Evolutionary conservation across 192 early-diverging fungal genomes (phyloP).

Genomic region (Neocallimastix lanati): DNA sequence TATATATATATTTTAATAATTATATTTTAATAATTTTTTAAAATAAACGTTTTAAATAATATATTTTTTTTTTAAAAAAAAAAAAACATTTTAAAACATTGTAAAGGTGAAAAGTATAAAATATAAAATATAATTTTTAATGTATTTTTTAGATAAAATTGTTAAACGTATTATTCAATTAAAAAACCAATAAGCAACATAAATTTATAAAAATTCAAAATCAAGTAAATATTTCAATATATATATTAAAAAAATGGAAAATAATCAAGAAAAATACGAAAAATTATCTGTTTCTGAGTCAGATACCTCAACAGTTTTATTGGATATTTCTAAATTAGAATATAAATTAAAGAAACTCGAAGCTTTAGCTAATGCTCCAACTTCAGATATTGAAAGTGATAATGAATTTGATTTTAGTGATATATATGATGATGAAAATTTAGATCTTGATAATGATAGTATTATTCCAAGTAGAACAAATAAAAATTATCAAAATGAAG

Average conservation of each 20-base stretch:
- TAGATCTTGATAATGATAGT: background rate
- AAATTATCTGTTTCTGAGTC: background rate
- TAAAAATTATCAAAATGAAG: background rate
- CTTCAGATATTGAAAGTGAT: background rate
- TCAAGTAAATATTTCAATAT: background rate
- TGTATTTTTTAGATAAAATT: too few species aligned
- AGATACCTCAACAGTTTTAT: background rate
- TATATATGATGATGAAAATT: background rate
- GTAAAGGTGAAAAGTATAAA: too few species aligned
- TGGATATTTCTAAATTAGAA: background rate
- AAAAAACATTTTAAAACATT: too few species aligned
- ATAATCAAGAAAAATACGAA: background rate
- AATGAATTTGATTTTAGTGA: background rate
- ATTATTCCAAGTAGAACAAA: background rate
- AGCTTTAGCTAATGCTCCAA: background rate
- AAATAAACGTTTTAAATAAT: too few species aligned
- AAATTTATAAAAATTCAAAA: too few species aligned
- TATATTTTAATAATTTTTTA: too few species aligned
- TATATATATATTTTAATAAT: too few species aligned
- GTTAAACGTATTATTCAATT: too few species aligned
- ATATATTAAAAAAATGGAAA: background rate
- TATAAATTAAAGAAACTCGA: background rate
- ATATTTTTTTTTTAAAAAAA: too few species aligned
- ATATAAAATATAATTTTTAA: too few species aligned
- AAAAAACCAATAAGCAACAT: too few species aligned